Base-by-base conservation (phyloP, 1,284 basidiomycete species). In the Melampsora americana region DNA sequence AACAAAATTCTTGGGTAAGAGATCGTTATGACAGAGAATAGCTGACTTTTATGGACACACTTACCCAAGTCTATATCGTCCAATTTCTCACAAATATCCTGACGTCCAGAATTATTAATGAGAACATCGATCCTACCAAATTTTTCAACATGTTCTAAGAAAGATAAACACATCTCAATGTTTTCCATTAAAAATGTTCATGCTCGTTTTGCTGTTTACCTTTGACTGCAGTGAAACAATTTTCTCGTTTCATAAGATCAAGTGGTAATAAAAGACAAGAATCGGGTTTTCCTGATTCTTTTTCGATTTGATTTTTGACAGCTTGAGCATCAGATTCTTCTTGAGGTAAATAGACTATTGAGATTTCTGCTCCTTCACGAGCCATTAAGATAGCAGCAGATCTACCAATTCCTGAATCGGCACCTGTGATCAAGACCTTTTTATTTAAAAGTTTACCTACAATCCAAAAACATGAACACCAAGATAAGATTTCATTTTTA, bases 41-140 rank as follows among this genome's bases (percentile, higher is more conserved):
- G 16, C 3, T 9, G 42, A 30, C 11, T n/a, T n/a, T n/a, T 42
- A 44, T 44, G 11, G 30, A n/a, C 35, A 20, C 5, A 60, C 39
- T 77, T 69, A 61, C 80, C 80, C 78, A 88, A 81, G 78, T 87
- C 84, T 68, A 88, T 87, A 0, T 87, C 83, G 69, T 82, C 84
- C 65, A 88, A 83, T 68, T 82, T 80, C 69, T 82, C 78, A 78
- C 80, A 83, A 79, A 84, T 83, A 78, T 88, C 85, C 81, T 89
- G 88, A 81, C 88, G 87, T 76, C 85, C 85, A 14, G 89, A 87
- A 80, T 90, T 89, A 83, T 89, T 89, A 79, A 90, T 87, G 53
- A 89, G 83, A 64, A 89, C 84, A 79, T 87, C 85, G 59, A 88
- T 80, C 73, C 83, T 83, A 23, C 86, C 86, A 78, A 86, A 87